Base-by-base conservation (phyloP, 2,329 filamentous ascomycete genomes). In the Ophiosphaerella narmari region DNA sequence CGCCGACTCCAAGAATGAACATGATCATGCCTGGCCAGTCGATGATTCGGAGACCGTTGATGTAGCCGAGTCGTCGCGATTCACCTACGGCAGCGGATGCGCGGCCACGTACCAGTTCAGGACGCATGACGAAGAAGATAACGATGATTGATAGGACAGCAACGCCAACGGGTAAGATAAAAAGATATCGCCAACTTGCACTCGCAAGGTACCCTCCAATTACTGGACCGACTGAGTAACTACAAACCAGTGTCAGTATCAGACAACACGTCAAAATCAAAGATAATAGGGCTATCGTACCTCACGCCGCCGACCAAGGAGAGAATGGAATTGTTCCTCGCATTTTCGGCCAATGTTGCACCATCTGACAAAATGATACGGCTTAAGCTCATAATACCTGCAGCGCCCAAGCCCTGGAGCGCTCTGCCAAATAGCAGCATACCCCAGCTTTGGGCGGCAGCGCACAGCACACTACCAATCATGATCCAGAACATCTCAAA, bases 291-390 rank as follows among this genome's bases (percentile, higher is more conserved):
- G 7, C 11, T 29, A 11, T 29, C 55, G 18, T 47, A 71, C 64
- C 67, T 81, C 5, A 85, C 63, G 0, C 85, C 85, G 7, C 78
- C 79, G 1, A 87, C 75, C 7, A 89, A 57, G 0, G 83, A 79
- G 54, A 89, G 95, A 72, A n/a, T 85, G 77, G 41, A 82, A 66
- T 57, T 82, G 79, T 62, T 93, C 87, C 65, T 87, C 84, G 50
- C 96, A 78, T 54, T 92, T 83, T 74, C 86, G 87, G 67, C 92
- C 89, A 76, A 68, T 1, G 80, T 81, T 5, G 89, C 85, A 49
- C 82, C 82, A 61, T 88, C 86, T 0, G 86, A 82, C 11, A 89
- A 74, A n/a, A 88, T 80, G 6, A 84, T 82, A 38, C 82, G 80
- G 26, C 85, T 81, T 31, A 83, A 72, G 32, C 86, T 85, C 57